Percentiles rank a stretch among this genome's conserved stretches.
These are phyloP conservation scores for Diplotaxis tenuifolia DNA, from an alignment of 345 rosid genomes.

Conservation along the genomic window DNA sequence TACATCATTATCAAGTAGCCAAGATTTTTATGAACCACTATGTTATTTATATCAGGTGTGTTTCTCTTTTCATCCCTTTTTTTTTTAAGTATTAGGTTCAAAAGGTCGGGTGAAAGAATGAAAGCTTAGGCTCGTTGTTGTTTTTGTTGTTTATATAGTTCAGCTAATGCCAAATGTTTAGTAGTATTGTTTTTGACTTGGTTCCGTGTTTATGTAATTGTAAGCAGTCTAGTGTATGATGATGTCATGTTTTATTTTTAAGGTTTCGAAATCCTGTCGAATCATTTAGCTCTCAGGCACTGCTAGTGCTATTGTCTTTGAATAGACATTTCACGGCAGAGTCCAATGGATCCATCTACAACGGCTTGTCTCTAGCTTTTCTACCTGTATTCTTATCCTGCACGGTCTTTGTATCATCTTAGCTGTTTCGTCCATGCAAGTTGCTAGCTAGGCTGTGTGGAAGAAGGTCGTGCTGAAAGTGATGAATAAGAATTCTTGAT, in stretches of 20 bases:
- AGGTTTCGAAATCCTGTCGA: neutral
- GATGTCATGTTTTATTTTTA: neutral
- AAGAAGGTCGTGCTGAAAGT: no score
- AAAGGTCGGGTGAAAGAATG: neutral
- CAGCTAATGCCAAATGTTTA: conserved; percentile 22
- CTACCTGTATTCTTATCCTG: conserved; percentile 13
- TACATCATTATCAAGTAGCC: conserved; percentile 89
- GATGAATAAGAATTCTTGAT: no score
- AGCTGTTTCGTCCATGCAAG: neutral
- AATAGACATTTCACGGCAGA: conserved; percentile 8
- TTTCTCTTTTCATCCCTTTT: neutral
- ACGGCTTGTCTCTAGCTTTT: conserved; percentile 4
- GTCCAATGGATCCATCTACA: conserved; percentile 26
- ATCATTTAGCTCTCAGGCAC: neutral
- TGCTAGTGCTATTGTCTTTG: conserved; percentile 17
- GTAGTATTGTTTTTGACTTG: conserved; percentile 20
- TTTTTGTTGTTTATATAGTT: conserved; percentile 18
- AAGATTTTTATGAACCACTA: neutral
- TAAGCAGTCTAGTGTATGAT: neutral
- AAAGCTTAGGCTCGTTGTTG: conserved; percentile 7
- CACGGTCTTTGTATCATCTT: neutral
- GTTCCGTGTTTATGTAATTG: conserved; percentile 8
- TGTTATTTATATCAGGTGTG: conserved; percentile 13
- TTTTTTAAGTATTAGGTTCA: conserved; percentile 9
- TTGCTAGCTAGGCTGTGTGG: neutral